Base-by-base conservation (phyloP, 495 filamentous ascomycete genomes). In the Podospora didyma region DNA sequence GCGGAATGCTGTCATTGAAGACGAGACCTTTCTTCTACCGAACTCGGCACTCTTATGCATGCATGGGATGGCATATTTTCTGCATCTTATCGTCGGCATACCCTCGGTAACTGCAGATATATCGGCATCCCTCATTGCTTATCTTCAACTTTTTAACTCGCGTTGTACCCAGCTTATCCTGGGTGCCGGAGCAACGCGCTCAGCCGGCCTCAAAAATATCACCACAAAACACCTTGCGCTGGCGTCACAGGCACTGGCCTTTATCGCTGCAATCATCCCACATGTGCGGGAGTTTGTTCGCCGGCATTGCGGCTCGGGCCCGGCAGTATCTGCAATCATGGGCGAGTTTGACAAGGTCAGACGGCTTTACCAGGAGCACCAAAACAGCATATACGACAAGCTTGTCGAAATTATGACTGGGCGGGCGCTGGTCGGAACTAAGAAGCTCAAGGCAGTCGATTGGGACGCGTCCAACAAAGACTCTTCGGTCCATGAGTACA, bases 221-320 rank as follows among this genome's bases (percentile, higher is more conserved):
- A 97, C 90, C 2, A 95, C 94, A 0, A 94, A 92, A 62, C 92
- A 99, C 73, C 83, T 99, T 7, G 93, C 94, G 0, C 82, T 97
- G 24, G 92, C 95, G 9, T 92, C 89, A 2, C 95, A 97, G 69
- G 87, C 92, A 0, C 71, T 97, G 22, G 87, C 88, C 53, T 96
- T 99, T 64, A 86, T 97, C 39, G 87, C 89, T 23, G 84, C 88
- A 1, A 72, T 97, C 4, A 88, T 96, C 10, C 94, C 95, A 0
- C 92, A 97, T 66, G 82, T 97, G 20, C 84, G 94, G 2, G 94
- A 97, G 67, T 95, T 94, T 57, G 84, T 93, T 20, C 84, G 95
- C 2, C 84, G 94, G 7, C 89, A 95, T 59, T 81, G 86, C 7
- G 76, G 82, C 3, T 75, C 79, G 0, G 82, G 81, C 12, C 47